These are phyloP conservation scores for Yamadazyma blattariae DNA, from an alignment of 1,139 yeast genomes.

Conservation along the genomic window DNA sequence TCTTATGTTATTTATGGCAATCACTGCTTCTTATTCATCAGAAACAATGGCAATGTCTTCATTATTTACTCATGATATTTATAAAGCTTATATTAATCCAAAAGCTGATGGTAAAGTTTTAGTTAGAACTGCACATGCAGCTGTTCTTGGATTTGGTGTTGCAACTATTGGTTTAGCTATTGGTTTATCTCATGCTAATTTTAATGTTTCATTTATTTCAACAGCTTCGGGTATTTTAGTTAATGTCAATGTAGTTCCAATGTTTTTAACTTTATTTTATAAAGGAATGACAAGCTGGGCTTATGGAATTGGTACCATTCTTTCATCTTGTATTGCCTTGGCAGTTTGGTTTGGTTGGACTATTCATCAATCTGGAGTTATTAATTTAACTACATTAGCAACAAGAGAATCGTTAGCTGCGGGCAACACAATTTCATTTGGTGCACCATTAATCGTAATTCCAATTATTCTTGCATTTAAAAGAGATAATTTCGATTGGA, in stretches of 20 bases:
- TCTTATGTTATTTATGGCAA: constrained; percentile 78
- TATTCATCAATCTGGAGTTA: constrained; percentile 51
- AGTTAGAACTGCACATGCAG: constrained; percentile 61
- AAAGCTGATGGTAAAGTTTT: constrained; percentile 69
- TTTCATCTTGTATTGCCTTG: constrained; percentile 61
- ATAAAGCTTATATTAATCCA: constrained; percentile 77
- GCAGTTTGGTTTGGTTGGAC: constrained; percentile 67
- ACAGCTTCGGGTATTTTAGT: constrained; percentile 84
- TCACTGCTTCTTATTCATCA: constrained; percentile 79
- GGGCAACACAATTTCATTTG: constrained; percentile 83
- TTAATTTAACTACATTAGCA: constrained; percentile 64
- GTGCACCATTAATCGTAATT: constrained; percentile 66
- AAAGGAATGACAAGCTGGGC: constrained; percentile 61
- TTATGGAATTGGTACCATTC: constrained; percentile 57
- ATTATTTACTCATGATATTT: constrained; percentile 79
- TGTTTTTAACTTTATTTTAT: constrained; percentile 70
- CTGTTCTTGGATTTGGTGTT: constrained; percentile 65
- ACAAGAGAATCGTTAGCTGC: constrained; percentile 81
- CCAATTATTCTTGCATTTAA: constrained; percentile 64
- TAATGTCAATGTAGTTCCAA: constrained; percentile 81
- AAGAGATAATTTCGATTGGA: constrained; percentile 76
- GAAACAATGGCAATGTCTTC: constrained; percentile 87
- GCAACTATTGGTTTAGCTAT: constrained; percentile 79
- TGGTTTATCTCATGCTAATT: constrained; percentile 79
- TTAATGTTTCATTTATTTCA: constrained; percentile 85